Base-by-base conservation (phyloP, 1,284 basidiomycete genomes). In the Flammula alnicola region DNA sequence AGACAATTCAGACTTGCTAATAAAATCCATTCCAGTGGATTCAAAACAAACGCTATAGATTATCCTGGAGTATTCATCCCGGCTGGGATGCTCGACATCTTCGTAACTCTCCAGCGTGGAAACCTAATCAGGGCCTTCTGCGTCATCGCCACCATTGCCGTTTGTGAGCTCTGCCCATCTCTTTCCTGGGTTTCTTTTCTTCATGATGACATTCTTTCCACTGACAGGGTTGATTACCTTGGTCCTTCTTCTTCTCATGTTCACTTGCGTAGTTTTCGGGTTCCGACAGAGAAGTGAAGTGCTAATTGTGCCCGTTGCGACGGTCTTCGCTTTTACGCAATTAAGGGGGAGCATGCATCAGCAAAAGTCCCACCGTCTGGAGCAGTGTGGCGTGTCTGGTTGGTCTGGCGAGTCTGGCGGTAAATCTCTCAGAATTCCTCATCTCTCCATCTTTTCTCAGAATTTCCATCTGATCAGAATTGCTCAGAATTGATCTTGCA, bases 261-360 rank as follows among this genome's bases (percentile, higher is more conserved):
- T 60, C 16, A 60, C 60, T 8, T 50, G 51, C 23, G 57, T 63
- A 12, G 54, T 63, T 40, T 60, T 63, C 32, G 54, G 62, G 16
- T 59, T 58, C 36, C 50, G 57, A 27, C 56, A 62, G 42, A 47
- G 45, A 2, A 46, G 56, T 12, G 60, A 63, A 17, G 52, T 63
- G 2, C 32, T 63, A 14, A 46, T 61, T 14, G 55, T 63, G 14
- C 63, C 60, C 5, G 60, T 64, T 10, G 61, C 60, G 4, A 63
- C 63, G 1, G 47, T 64, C 4, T 64, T 64, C 20, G 57, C 61
- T 5, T 63, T 64, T 32, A 62, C 60, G 0, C 58, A 62, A 32
- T 42, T 64, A 26, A 44, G 60, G 10, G 51, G 54, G 12, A 62
- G 57, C 23, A 64, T 64, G n/a, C n/a, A n/a, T n/a, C n/a, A n/a